Percentiles rank a stretch among this genome's conserved stretches.
Conservation (phyloP, 2,329 filamentous ascomycete genomes). For the Aspergillus proliferans region DNA sequence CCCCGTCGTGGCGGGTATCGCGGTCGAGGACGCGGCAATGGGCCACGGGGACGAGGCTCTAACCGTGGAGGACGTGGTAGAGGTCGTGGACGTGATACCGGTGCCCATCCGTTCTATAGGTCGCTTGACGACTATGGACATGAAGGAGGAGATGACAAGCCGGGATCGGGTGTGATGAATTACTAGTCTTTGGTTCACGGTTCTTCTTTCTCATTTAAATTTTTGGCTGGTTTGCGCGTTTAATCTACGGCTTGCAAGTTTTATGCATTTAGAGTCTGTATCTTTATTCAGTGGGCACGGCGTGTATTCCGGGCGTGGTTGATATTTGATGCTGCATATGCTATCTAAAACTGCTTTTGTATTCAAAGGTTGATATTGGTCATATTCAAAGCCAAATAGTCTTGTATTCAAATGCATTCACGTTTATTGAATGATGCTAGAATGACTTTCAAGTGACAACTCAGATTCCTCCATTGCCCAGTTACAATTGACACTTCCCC, state of each 20-base stretch:
- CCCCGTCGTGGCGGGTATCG: conserved; percentile 30
- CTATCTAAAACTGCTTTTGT: not conserved
- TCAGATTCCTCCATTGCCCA: too few species aligned
- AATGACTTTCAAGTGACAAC: too few species aligned
- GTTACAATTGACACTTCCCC: too few species aligned
- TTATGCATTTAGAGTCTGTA: too few species aligned
- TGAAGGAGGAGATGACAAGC: conserved; percentile 28
- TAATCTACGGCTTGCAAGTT: too few species aligned
- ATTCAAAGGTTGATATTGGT: too few species aligned
- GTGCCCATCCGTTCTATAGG: conserved; percentile 52
- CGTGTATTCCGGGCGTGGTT: not conserved
- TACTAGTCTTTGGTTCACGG: conserved; percentile 21
- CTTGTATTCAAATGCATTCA: too few species aligned
- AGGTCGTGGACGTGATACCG: conserved; percentile 45
- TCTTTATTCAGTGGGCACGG: not conserved
- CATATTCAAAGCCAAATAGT: too few species aligned
- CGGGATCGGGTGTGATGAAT: conserved; percentile 31
- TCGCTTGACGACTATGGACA: conserved; percentile 58
- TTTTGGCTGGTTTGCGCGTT: too few species aligned
- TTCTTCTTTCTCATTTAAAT: too few species aligned
- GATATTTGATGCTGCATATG: not conserved
- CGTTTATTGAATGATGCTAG: too few species aligned
- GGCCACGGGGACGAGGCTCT: conserved; percentile 32
- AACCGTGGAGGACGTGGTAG: conserved; percentile 39
- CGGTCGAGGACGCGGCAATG: conserved; percentile 33